These are phyloP conservation scores for Juncus effusus DNA, from an alignment of 176 grass and related monocot genomes.

Conservation along the genomic window DNA sequence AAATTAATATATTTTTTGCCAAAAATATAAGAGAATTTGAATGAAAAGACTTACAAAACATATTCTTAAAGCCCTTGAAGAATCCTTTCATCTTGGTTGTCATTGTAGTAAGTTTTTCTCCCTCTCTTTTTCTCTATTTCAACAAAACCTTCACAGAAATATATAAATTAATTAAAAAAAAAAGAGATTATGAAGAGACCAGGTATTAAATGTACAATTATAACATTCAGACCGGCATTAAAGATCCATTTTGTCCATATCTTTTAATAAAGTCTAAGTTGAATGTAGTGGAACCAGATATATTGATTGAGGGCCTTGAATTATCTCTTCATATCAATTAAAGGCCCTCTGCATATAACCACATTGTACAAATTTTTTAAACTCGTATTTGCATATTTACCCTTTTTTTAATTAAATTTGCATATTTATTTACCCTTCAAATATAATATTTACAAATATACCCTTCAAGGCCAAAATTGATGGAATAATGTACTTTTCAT, in stretches of 20 bases:
- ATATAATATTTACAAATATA: slow-evolving; percentile 5
- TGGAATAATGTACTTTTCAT: too few relatives aligned
- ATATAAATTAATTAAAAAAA: neutral
- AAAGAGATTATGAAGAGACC: slow-evolving; percentile 6
- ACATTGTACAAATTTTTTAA: slow-evolving; percentile 9
- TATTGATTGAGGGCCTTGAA: slow-evolving; percentile 14
- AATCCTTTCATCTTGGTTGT: slow-evolving; percentile 20
- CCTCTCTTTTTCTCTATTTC: slow-evolving; percentile 2
- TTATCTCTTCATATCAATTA: slow-evolving; percentile 16
- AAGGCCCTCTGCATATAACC: neutral
- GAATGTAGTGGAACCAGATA: neutral
- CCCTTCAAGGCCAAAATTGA: neutral
- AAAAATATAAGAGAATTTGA: too few relatives aligned
- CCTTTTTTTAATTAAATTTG: neutral
- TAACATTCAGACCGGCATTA: neutral
- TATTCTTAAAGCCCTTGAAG: slow-evolving; percentile 31
- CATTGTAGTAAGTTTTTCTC: neutral
- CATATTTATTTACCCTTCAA: neutral
- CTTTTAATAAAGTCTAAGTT: neutral
- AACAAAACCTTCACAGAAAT: neutral
- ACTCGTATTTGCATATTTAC: neutral
- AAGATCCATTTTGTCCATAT: slow-evolving; percentile 2
- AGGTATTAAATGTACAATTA: slow-evolving; percentile 5
- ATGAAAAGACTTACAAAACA: slow-evolving; percentile 23
- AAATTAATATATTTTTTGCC: too few relatives aligned